These are phyloP conservation scores for Claviceps pazoutovae DNA, from an alignment of 2,329 filamentous ascomycete species.

Conservation along the genomic window DNA sequence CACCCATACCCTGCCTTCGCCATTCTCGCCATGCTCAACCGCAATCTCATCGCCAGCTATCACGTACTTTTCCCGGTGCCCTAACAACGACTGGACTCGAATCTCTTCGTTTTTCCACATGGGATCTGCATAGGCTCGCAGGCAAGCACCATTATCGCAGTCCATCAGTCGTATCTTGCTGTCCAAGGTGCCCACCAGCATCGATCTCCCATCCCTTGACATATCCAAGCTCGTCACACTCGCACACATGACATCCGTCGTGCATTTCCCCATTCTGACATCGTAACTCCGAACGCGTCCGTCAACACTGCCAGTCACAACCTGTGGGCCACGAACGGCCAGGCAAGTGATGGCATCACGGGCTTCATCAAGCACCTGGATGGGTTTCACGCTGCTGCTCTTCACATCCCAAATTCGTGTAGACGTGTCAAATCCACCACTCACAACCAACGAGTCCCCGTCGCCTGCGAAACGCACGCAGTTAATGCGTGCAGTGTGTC, in stretches of 20 bases:
- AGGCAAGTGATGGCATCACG: conserved; percentile 50
- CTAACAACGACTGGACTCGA: conserved; percentile 63
- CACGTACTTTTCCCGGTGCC: conserved; percentile 62
- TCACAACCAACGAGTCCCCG: conserved; percentile 58
- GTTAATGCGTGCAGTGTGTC: conserved; percentile 64
- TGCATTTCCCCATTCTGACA: conserved; percentile 56
- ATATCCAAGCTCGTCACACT: conserved; percentile 63
- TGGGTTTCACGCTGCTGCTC: conserved; percentile 40
- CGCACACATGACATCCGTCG: conserved; percentile 55
- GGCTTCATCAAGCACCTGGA: conserved; percentile 62
- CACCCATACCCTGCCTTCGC: conserved; percentile 52
- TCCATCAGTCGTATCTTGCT: conserved; percentile 70
- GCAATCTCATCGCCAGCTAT: conserved; percentile 64
- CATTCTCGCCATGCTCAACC: conserved; percentile 13
- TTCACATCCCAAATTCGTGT: conserved; percentile 64
- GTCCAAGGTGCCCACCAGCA: conserved; percentile 66
- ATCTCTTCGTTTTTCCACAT: conserved; percentile 52
- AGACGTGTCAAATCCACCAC: conserved; percentile 59
- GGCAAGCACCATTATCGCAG: conserved; percentile 54
- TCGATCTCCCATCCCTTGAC: conserved; percentile 57
- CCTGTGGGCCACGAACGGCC: conserved; percentile 35
- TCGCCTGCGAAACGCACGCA: conserved; percentile 66
- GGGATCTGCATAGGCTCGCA: conserved; percentile 54
- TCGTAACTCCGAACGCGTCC: conserved; percentile 74
- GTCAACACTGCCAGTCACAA: conserved; percentile 71